Base-by-base conservation (phyloP, 495 filamentous ascomycete genomes). In the Penicillium maclennaniae region DNA sequence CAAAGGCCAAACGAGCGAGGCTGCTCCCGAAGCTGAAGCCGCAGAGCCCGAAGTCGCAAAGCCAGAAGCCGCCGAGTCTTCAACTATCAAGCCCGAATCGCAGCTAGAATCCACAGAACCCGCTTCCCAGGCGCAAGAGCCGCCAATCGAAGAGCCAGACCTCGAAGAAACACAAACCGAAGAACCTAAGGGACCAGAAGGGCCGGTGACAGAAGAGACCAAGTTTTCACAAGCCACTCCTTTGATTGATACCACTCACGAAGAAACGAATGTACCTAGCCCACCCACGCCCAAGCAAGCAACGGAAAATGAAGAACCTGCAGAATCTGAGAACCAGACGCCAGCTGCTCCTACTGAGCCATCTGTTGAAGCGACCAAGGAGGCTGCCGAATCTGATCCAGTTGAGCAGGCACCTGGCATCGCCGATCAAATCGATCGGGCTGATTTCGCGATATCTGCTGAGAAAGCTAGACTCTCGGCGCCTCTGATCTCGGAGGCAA, bases 321-420 rank as follows among this genome's bases (percentile, higher is more conserved):
- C 16, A 23, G 53, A 55, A n/a, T 21, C 36, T 40, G 28, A 14
- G 31, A 34, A 34, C 10, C 14, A 4, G 8, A 12, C 4, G 31
- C 9, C 21, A 4, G 10, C 7, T 26, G 21, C 47, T 28, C 37
- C 37, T 7, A 28, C 37, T 14, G 37, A 49, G 40, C 27, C 20
- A 28, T 40, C 23, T 25, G 53, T 25, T 27, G 31, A 34, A 34
- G 31, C 15, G 31, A 12, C 8, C 31, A 34, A 34, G 8, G 10
- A 10, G 15, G 6, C 31, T 37, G 46, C 25, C 51, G 6, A 38
- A 59, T 34, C 61, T 10, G 41, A 67, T 3, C 55, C 61, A 46
- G 59, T 54, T 37, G 67, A 62, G 58, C 61, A 65, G 53, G 53
- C 61, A 54, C 51, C 65, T 36, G 59, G 57, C 37, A 46, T 49